A percentile compares a stretch with the other conserved stretches of the same genome.
phyloP scores from a whole-genome alignment of 2,329 filamentous ascomycete genomes.

The Fusarium sp. region DNA sequence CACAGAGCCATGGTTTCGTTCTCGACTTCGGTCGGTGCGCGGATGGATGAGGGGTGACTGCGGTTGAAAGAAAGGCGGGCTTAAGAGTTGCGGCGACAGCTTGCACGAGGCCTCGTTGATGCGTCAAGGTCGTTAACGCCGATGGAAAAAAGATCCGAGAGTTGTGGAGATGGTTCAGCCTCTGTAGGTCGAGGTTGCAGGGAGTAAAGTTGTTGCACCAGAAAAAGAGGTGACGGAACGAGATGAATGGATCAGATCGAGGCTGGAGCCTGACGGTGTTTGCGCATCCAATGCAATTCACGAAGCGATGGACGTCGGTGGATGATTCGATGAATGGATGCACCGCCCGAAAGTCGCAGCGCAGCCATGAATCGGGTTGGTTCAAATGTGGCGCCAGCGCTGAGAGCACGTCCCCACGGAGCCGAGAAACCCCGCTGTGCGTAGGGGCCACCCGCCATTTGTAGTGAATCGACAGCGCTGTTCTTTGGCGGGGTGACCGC shows the following conservation, averaged over 20 bases:
- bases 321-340: constrained; percentile 42
- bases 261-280: constrained; percentile 27
- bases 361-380: constrained; percentile 15
- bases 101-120: constrained; percentile 6
- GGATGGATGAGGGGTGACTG: constrained; percentile 13
- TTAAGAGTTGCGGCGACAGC: constrained; percentile 11
- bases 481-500: constrained; percentile 23
- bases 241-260: constrained; percentile 21
- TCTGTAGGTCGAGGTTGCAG: neutral
- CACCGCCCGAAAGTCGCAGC: neutral
- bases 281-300: constrained; percentile 34
- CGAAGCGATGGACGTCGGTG: constrained; percentile 30
- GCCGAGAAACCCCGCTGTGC: constrained; percentile 30
- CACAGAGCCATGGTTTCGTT: constrained; percentile 81
- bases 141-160: neutral
- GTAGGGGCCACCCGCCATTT: neutral
- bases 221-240: constrained; percentile 5
- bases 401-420: constrained; percentile 9
- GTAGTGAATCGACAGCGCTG: constrained; percentile 2
- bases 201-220: neutral
- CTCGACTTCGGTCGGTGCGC: neutral
- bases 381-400: constrained; percentile 32
- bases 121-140: constrained; percentile 4
- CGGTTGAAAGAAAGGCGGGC: constrained; percentile 14
- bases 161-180: neutral